Conservation (phyloP, 768 basidiomycete species). For the Tulasnella sp. region DNA sequence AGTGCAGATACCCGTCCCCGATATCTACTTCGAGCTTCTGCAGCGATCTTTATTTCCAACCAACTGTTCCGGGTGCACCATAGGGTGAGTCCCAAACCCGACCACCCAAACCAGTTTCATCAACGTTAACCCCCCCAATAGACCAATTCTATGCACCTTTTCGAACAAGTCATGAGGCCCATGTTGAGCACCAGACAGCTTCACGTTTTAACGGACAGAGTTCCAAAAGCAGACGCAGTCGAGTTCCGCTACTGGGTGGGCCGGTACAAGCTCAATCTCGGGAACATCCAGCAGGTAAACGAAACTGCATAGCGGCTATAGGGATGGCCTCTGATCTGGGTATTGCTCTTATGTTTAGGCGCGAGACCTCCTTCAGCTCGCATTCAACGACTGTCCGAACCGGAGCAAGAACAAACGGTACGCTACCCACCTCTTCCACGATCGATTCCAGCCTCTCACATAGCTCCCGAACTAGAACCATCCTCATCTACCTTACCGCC, state of each 20-base stretch:
- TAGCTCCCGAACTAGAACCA: background rate
- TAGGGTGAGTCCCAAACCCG: background rate
- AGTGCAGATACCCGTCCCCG: background rate
- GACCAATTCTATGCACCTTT: slow-evolving; percentile 23
- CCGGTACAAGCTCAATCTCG: background rate
- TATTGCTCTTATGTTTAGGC: background rate
- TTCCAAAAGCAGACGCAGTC: slow-evolving; percentile 18
- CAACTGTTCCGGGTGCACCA: slow-evolving; percentile 18
- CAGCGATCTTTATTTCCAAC: slow-evolving; percentile 18
- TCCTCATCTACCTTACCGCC: slow-evolving; percentile 19
- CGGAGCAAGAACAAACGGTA: slow-evolving; percentile 20
- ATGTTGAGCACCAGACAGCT: slow-evolving; percentile 5
- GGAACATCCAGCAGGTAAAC: slow-evolving; percentile 18
- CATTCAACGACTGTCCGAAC: slow-evolving; percentile 18
- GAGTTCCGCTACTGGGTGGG: slow-evolving; percentile 26
- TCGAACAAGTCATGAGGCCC: slow-evolving; percentile 9
- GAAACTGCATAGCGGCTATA: background rate
- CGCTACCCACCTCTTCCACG: background rate
- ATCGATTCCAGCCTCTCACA: background rate
- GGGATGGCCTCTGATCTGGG: background rate
- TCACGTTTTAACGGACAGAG: background rate
- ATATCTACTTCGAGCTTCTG: slow-evolving; percentile 10
- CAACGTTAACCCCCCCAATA: background rate
- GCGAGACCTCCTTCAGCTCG: slow-evolving; percentile 10
- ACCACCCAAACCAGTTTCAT: background rate